Percentiles rank a stretch among this genome's conserved stretches.
Evolutionary conservation across 2,329 filamentous ascomycete genomes (phyloP).

Genomic region (Fusarium caatingaense): DNA sequence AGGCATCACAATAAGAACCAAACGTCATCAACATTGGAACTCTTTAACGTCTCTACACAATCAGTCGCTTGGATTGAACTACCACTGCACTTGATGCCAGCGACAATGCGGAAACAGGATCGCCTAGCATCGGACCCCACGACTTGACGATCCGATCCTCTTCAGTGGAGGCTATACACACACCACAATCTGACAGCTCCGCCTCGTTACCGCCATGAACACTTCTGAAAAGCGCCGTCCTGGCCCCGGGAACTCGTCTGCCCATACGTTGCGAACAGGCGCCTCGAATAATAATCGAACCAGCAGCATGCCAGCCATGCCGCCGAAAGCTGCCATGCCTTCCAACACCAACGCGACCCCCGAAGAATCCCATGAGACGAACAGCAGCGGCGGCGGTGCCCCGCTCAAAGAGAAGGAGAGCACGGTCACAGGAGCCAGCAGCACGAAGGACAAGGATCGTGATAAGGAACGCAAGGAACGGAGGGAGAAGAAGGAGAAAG

Average conservation of each 20-base stretch:
- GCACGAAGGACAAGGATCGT: constrained; percentile 48
- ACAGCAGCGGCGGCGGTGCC: constrained; percentile 45
- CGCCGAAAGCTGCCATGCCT: constrained; percentile 48
- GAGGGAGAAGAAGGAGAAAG: constrained; percentile 42
- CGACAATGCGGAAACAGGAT: constrained; percentile 49
- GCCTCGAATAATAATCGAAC: constrained; percentile 47
- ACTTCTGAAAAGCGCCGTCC: constrained; percentile 59
- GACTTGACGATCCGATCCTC: constrained; percentile 44
- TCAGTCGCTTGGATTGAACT: constrained; percentile 1
- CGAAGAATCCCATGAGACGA: constrained; percentile 45
- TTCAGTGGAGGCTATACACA: constrained; percentile 27
- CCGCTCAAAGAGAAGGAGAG: constrained; percentile 45
- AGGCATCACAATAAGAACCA: constrained; percentile 37
- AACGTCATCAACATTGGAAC: constrained; percentile 28
- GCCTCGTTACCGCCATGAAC: constrained; percentile 50
- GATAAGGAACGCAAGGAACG: constrained; percentile 45
- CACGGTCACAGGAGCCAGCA: constrained; percentile 49
- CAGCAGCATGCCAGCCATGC: constrained; percentile 47
- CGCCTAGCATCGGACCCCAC: constrained; percentile 44
- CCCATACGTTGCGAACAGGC: constrained; percentile 34
- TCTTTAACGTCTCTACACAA: neutral
- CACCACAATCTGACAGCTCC: constrained; percentile 18
- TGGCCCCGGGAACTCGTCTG: constrained; percentile 43
- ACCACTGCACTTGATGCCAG: constrained; percentile 35
- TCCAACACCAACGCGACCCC: constrained; percentile 37